A percentile compares a stretch with the other conserved stretches of the same genome.
phyloP scores from a whole-genome alignment of 176 grass and related monocot species.

The Urochloa ruziziensis region DNA sequence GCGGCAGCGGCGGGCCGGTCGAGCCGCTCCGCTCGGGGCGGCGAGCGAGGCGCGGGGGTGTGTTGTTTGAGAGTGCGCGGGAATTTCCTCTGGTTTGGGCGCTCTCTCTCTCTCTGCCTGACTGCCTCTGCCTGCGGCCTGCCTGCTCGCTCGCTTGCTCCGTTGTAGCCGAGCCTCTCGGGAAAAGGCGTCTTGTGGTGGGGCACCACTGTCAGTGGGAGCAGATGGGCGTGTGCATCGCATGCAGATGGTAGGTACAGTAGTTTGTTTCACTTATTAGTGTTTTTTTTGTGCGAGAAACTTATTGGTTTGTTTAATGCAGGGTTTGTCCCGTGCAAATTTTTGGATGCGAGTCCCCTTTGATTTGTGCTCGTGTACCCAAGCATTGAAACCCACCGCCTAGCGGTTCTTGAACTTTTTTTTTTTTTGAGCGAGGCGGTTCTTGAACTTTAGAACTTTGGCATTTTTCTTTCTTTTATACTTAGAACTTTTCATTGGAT shows the following conservation, averaged over 20 bases:
- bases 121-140: too few species aligned
- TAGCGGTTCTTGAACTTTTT: background rate
- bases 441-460: background rate
- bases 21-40: slow-evolving; percentile 4
- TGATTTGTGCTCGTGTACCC: background rate
- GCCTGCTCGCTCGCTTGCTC: background rate
- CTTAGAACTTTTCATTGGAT: too few species aligned
- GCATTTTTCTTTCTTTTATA: too few species aligned
- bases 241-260: background rate
- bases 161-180: background rate
- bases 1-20: background rate
- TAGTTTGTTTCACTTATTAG: background rate
- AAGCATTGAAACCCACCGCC: background rate
- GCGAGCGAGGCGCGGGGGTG: slow-evolving; percentile 2
- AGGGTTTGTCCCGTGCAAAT: background rate
- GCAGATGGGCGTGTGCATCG: background rate
- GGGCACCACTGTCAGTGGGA: too few species aligned
- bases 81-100: slow-evolving; percentile 11
- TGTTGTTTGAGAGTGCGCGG: slow-evolving; percentile 10
- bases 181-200: background rate
- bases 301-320: too few species aligned
- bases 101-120: too few species aligned
- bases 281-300: too few species aligned
- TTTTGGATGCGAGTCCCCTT: background rate
- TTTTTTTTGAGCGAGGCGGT: too few species aligned